phyloP scores from a whole-genome alignment of 768 basidiomycete species.

The Leccinum pellstonianum region DNA sequence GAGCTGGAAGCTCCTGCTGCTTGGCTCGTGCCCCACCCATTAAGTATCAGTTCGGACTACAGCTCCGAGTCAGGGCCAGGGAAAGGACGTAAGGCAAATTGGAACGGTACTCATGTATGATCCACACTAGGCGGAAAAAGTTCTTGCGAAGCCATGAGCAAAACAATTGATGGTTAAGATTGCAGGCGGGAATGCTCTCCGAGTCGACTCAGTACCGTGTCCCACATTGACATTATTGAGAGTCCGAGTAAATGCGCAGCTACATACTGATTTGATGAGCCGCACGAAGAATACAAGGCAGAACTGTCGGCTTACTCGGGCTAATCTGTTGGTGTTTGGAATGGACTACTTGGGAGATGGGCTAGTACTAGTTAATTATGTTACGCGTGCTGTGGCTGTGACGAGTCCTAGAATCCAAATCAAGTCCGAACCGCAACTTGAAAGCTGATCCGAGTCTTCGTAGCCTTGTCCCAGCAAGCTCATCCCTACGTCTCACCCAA shows the following conservation, averaged over 20 bases:
- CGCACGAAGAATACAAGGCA: no score
- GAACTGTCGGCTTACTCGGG: neutral
- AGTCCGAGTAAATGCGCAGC: neutral
- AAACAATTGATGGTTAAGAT: no score
- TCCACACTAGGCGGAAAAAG: neutral
- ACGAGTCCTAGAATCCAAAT: neutral
- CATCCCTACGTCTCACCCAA: neutral
- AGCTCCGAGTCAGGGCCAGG: neutral
- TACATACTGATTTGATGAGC: neutral
- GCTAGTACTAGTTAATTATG: no score
- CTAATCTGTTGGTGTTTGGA: no score
- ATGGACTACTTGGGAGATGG: no score
- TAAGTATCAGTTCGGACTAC: neutral
- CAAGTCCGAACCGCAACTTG: neutral
- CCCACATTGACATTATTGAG: neutral
- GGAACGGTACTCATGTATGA: neutral
- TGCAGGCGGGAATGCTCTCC: neutral
- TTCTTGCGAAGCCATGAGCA: neutral
- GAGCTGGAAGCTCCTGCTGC: neutral
- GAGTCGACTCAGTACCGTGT: neutral
- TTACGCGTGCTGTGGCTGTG: slow-evolving; percentile 7
- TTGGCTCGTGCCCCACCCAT: neutral
- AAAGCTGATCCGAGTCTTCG: neutral
- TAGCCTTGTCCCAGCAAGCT: neutral
- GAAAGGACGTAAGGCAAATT: neutral